Conservation (phyloP, 495 filamentous ascomycete genomes). For the Amniculicola lignicola region DNA sequence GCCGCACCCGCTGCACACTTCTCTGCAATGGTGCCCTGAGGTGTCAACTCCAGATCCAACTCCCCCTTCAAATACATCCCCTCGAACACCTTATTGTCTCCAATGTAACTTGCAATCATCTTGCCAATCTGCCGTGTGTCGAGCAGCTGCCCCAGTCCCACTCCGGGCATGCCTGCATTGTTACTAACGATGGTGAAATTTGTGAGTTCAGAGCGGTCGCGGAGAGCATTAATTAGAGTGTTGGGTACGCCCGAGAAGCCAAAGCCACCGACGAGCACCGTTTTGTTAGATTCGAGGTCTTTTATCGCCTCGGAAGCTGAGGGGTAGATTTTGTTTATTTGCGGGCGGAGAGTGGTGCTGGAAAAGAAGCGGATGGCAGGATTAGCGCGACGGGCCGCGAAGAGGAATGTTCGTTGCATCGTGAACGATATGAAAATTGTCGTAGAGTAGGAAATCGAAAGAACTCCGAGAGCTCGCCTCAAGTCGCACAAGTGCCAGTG, state of each 20-base stretch:
- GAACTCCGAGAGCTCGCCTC: no score
- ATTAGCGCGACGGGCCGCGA: constrained; percentile 19
- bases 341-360: neutral
- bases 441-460: neutral
- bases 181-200: constrained; percentile 31
- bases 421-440: neutral
- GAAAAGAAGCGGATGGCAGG: constrained; percentile 27
- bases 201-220: constrained; percentile 27
- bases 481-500: no score
- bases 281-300: constrained; percentile 27
- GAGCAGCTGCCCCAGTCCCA: constrained; percentile 25
- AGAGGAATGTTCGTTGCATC: constrained; percentile 30
- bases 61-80: constrained; percentile 82
- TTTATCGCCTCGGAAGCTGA: constrained; percentile 31
- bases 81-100: constrained; percentile 92
- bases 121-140: constrained; percentile 72
- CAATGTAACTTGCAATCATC: constrained; percentile 89
- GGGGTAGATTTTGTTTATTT: constrained; percentile 32
- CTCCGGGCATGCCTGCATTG: constrained; percentile 33
- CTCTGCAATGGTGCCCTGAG: constrained; percentile 87
- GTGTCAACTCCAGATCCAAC: constrained; percentile 83
- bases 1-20: constrained; percentile 83
- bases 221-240: constrained; percentile 32
- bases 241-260: constrained; percentile 31
- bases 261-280: constrained; percentile 30